Conservation (phyloP, 2,329 filamentous ascomycete species). For the Phaeoacremonium minimum region DNA sequence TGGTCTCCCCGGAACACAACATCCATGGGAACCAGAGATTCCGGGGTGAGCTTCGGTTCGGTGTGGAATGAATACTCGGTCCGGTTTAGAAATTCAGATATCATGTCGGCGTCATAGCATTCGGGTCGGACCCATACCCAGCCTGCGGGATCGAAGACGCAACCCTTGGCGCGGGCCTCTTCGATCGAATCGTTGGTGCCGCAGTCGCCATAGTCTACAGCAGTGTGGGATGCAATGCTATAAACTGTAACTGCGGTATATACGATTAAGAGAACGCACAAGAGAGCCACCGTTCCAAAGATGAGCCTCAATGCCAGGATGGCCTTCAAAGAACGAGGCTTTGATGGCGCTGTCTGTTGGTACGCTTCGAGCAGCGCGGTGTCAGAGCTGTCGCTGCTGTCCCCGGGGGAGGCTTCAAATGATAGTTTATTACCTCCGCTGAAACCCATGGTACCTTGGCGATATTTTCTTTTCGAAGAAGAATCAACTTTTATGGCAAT, state of each 20-base stretch:
- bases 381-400: constrained; percentile 1
- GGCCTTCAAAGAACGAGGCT: not conserved
- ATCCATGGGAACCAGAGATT: constrained; percentile 6
- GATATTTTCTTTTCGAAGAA: no score
- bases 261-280: constrained; percentile 1
- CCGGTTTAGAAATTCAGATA: constrained; percentile 10
- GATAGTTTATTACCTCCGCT: no score
- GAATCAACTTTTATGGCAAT: no score
- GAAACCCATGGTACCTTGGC: no score
- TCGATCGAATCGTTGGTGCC: constrained; percentile 6
- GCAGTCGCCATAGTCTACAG: constrained; percentile 9
- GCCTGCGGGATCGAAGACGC: constrained; percentile 11
- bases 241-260: no score
- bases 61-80: constrained; percentile 11
- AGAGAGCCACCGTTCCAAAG: constrained; percentile 1
- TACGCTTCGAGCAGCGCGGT: constrained; percentile 3
- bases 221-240: not conserved
- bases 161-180: constrained; percentile 11
- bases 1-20: constrained; percentile 8
- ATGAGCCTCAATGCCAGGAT: constrained; percentile 2
- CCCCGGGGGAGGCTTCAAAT: not conserved
- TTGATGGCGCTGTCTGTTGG: not conserved
- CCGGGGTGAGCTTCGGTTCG: constrained; percentile 7
- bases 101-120: constrained; percentile 11
- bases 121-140: constrained; percentile 12